Evolutionary conservation across 306 rosid genomes (phyloP), one percentile per base, ranked within the genome.

Genomic region (Dicorynia guianensis): DNA sequence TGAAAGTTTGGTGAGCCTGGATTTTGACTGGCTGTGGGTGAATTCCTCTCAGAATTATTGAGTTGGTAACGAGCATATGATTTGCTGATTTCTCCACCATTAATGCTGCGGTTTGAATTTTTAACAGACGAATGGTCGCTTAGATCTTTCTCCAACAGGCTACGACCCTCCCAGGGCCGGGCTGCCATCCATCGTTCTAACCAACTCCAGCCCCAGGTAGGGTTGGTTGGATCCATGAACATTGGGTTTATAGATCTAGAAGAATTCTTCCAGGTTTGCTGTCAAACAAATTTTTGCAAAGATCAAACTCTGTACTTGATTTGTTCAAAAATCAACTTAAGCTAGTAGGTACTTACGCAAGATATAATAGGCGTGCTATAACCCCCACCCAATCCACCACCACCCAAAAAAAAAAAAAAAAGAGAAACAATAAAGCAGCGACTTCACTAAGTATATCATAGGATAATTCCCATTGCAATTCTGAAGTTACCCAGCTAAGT

Each of bases 181-280:
- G 96, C 93, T 44, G 98, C 98, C 89, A 86, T 96, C 98, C 99
- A 96, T 74, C 99, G 84, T 76, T 96, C 99, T 66, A 91, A 82
- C 99, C 99, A 96, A 85, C 98, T 92, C 99, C 99, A 96, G 5
- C 99, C 99, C 99, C 99, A 96, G 39, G 87, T 68, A 49, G 99
- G 99, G 80, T 92, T 92, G 60, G 89, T 87, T 80, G 97, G 97
- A 85, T 96, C 99, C 96, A 88, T 90, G 87, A 96, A 96, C 91
- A 91, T 84, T 42, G 99, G 98, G 79, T 88, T 92, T 59, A 87
- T 52, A 74, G 91, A 88, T 78, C 80, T 87, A 4, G 92, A 74
- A 18, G 93, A 74, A 68, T 85, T 90, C 92, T 92, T 96, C 91
- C 83, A 77, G 70, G 81, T 87, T 96, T 90, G 88, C 99, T 96